A percentile compares a stretch with the other conserved stretches of the same genome.
phyloP scores from a whole-genome alignment of 1,139 yeast species.

The Meyerozyma sp. region DNA sequence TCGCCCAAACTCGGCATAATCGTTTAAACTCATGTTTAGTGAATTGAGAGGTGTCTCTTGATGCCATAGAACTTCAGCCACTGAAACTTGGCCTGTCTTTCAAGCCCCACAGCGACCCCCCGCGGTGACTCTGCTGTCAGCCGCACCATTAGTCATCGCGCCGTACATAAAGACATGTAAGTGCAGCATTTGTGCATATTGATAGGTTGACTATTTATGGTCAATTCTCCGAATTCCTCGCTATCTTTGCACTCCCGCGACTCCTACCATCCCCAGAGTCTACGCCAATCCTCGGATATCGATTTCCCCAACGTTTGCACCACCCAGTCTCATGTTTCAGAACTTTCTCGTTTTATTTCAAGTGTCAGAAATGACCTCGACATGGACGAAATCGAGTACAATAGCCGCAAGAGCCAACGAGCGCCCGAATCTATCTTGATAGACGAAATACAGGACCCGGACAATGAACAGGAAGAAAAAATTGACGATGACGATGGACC shows the following conservation, averaged over 20 bases:
- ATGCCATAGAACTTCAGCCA: no score
- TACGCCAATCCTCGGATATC: neutral
- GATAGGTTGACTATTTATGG: neutral
- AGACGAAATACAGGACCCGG: constrained; percentile 9
- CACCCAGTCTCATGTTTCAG: constrained; percentile 9
- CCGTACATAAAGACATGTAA: neutral
- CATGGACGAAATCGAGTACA: constrained; percentile 15
- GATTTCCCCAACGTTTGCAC: neutral
- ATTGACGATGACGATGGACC: constrained; percentile 14
- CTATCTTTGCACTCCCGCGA: neutral
- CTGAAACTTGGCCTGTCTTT: no score
- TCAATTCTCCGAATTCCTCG: neutral
- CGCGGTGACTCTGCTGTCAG: neutral
- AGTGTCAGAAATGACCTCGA: constrained; percentile 29
- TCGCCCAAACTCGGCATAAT: no score
- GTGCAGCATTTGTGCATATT: neutral
- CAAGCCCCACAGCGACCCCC: no score
- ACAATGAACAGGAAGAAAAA: constrained; percentile 6
- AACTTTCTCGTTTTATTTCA: constrained; percentile 24
- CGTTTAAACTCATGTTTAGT: no score
- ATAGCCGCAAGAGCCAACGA: constrained; percentile 13
- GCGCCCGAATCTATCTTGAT: constrained; percentile 20
- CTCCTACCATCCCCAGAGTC: neutral
- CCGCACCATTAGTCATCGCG: constrained; percentile 1
- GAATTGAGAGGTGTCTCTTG: no score